These are phyloP conservation scores for Xylariaceae sp. DNA, from an alignment of 2,329 filamentous ascomycete species.

Conservation along the genomic window DNA sequence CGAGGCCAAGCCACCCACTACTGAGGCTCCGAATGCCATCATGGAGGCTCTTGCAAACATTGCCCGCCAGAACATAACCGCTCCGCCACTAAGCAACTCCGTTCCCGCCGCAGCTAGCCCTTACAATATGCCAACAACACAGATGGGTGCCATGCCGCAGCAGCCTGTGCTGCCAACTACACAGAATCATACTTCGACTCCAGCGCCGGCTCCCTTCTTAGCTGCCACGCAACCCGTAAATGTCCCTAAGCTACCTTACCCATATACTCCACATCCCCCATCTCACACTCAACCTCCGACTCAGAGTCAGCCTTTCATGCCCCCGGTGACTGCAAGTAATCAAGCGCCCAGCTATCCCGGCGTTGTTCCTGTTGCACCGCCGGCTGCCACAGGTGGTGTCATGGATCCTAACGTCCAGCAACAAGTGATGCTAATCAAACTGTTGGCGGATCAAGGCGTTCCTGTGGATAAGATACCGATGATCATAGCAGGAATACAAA, in stretches of 20 bases:
- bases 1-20: conserved; percentile 41
- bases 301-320: conserved; percentile 40
- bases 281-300: conserved; percentile 45
- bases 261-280: conserved; percentile 52
- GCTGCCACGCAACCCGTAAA: conserved; percentile 65
- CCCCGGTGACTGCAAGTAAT: conserved; percentile 45
- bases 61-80: conserved; percentile 71
- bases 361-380: conserved; percentile 44
- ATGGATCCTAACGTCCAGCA: conserved; percentile 66
- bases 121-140: conserved; percentile 35
- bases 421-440: conserved; percentile 76
- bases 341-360: conserved; percentile 45
- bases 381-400: conserved; percentile 43
- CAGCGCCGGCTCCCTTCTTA: conserved; percentile 47
- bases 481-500: conserved; percentile 60
- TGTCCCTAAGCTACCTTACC: conserved; percentile 51
- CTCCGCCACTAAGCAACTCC: conserved; percentile 49
- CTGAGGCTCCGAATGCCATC: conserved; percentile 64
- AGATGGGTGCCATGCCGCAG: conserved; percentile 30
- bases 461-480: conserved; percentile 76
- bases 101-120: conserved; percentile 46
- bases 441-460: conserved; percentile 76
- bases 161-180: conserved; percentile 33
- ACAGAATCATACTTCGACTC: conserved; percentile 40
- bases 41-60: conserved; percentile 81